Percentiles rank a stretch among this genome's conserved stretches.
Conservation (phyloP, 1,139 yeast genomes). For the Nakaseomyces glabratus region DNA sequence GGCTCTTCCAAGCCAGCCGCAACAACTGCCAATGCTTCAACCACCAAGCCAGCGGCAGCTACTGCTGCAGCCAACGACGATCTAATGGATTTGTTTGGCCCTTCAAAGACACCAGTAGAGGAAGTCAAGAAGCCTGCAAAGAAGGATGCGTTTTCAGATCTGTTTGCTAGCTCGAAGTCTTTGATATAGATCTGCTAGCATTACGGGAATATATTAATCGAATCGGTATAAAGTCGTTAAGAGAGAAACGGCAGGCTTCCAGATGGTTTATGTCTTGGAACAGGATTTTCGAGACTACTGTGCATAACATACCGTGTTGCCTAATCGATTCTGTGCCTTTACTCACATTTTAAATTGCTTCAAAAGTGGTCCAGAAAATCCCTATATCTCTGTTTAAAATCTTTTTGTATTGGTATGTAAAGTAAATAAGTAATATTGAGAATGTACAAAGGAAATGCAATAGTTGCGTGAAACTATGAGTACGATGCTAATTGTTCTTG, state of each 20-base stretch:
- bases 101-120: constrained; percentile 4
- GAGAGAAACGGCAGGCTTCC: neutral
- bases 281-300: no score
- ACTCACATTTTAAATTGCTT: no score
- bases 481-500: no score
- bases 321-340: no score
- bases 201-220: neutral
- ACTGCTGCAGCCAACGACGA: constrained; percentile 12
- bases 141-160: constrained; percentile 29
- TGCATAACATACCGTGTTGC: no score
- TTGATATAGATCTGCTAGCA: constrained; percentile 22
- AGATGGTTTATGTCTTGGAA: no score
- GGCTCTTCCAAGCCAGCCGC: constrained; percentile 2
- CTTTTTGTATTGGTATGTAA: no score
- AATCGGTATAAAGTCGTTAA: neutral
- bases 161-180: constrained; percentile 29
- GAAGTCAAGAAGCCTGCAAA: constrained; percentile 8
- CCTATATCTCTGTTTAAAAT: no score
- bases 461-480: no score
- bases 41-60: constrained; percentile 8
- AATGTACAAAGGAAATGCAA: no score
- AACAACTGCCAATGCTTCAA: constrained; percentile 3
- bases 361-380: no score
- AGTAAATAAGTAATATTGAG: no score
- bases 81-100: constrained; percentile 10